Percentiles rank a stretch among this genome's conserved stretches.
phyloP scores from a whole-genome alignment of 805 yeast species.

The Candida arabinofermentans region DNA sequence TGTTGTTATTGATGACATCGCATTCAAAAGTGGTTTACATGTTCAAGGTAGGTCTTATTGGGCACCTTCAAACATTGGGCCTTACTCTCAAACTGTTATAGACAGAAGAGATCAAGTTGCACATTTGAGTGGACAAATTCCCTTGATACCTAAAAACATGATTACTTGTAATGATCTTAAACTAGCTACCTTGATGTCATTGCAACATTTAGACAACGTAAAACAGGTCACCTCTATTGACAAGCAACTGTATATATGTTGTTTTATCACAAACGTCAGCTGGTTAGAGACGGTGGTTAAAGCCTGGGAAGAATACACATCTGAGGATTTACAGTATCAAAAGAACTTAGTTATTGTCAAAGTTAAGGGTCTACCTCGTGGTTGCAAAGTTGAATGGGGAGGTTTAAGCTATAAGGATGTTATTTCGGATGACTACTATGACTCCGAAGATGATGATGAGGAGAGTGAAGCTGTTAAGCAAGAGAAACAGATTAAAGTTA shows the following conservation, averaged over 20 bases:
- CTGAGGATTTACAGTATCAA: slow-evolving; percentile 15
- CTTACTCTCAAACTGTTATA: slow-evolving; percentile 82
- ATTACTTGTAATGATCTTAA: slow-evolving; percentile 32
- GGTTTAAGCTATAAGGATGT: slow-evolving; percentile 49
- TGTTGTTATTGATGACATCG: slow-evolving; percentile 35
- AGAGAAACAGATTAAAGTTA: slow-evolving; percentile 31
- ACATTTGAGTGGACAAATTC: slow-evolving; percentile 85
- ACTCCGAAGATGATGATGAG: slow-evolving; percentile 32
- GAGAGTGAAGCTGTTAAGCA: slow-evolving; percentile 18
- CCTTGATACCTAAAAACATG: slow-evolving; percentile 74
- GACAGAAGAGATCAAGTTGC: slow-evolving; percentile 48
- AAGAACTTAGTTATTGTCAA: slow-evolving; percentile 45
- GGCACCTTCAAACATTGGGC: slow-evolving; percentile 99
- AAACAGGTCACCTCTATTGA: slow-evolving; percentile 47
- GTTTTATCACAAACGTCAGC: slow-evolving; percentile 43
- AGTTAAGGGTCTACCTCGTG: slow-evolving; percentile 57
- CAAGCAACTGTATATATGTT: slow-evolving; percentile 45
- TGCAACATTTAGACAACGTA: slow-evolving; percentile 72
- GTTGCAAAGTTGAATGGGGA: slow-evolving; percentile 72
- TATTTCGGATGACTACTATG: slow-evolving; percentile 40
- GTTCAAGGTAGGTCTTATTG: slow-evolving; percentile 92
- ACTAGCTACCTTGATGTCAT: slow-evolving; percentile 48
- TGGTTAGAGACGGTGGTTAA: slow-evolving; percentile 31
- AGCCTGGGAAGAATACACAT: slow-evolving; percentile 44
- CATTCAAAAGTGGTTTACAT: slow-evolving; percentile 66